Evolutionary conservation across 73 alveolate genomes (phyloP).

Genomic region (Breviolum minutum): DNA sequence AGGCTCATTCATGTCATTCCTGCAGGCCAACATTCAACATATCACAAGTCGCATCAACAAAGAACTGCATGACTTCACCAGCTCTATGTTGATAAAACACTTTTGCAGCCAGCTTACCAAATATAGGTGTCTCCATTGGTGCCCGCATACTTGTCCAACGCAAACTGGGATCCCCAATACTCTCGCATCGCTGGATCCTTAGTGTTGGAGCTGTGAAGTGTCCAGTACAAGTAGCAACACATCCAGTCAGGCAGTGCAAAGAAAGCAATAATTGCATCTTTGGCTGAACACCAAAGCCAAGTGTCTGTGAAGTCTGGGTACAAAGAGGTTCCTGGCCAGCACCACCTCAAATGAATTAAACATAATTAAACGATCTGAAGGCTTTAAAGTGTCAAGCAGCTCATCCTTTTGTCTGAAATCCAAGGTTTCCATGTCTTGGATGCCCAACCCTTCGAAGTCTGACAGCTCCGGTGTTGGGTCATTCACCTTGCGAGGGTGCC

Average conservation of each 20-base stretch:
- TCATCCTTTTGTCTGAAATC: not conserved
- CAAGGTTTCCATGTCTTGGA: not conserved
- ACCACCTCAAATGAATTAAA: conserved; percentile 88
- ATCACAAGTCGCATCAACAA: too few species aligned
- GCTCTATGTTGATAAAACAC: too few species aligned
- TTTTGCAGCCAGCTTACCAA: conserved; percentile 42
- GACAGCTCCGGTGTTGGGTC: conserved; percentile 73
- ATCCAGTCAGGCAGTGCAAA: not conserved
- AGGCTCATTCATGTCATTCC: conserved; percentile 99
- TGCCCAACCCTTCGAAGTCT: conserved; percentile 70
- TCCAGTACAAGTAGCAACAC: not conserved
- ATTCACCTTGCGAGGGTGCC: conserved; percentile 80
- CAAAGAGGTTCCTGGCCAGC: conserved; percentile 98
- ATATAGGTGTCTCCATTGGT: conserved; percentile 65
- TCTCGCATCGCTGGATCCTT: conserved; percentile 76
- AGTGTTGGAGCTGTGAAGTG: not conserved
- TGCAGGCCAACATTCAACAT: conserved; percentile 37
- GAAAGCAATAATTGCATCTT: too few species aligned
- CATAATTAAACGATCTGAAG: conserved; percentile 87
- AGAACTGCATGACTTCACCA: too few species aligned
- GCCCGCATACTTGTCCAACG: conserved; percentile 91
- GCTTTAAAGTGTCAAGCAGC: conserved; percentile 46
- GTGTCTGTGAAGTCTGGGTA: conserved; percentile 97
- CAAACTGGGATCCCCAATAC: conserved; percentile 90
- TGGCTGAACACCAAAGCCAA: conserved; percentile 63